A percentile compares a stretch with the other conserved stretches of the same genome.
Evolutionary conservation across 805 yeast species (phyloP).

Genomic region (Metahyphopichia silvanorum): DNA sequence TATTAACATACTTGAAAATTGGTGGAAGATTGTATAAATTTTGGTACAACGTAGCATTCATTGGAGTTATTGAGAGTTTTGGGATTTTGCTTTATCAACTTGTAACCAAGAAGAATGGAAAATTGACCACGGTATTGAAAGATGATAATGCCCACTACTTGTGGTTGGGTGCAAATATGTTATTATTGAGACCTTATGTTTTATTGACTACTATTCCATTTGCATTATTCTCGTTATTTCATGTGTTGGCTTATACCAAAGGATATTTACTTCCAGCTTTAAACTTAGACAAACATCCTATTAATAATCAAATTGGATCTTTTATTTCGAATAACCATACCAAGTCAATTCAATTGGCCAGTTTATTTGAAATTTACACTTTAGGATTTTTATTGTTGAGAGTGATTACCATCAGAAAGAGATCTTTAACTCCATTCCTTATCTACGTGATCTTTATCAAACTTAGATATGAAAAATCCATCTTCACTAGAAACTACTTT

Average conservation of each 20-base stretch:
- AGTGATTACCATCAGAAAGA: conserved; percentile 55
- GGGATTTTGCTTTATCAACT: conserved; percentile 69
- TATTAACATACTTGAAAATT: conserved; percentile 30
- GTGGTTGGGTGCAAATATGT: conserved; percentile 47
- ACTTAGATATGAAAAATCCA: conserved; percentile 72
- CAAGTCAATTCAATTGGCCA: conserved; percentile 37
- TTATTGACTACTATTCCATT: conserved; percentile 70
- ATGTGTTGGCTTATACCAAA: conserved; percentile 68
- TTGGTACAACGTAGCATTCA: conserved; percentile 57
- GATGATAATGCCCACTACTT: conserved; percentile 78
- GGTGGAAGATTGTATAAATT: conserved; percentile 18
- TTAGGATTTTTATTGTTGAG: conserved; percentile 45
- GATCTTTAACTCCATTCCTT: conserved; percentile 58
- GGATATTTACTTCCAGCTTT: conserved; percentile 62
- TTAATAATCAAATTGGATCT: conserved; percentile 37
- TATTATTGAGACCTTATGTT: conserved; percentile 54
- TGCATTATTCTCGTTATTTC: conserved; percentile 76
- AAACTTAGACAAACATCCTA: conserved; percentile 31
- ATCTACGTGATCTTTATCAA: conserved; percentile 64
- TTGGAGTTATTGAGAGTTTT: conserved; percentile 70
- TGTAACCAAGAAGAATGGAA: conserved; percentile 27
- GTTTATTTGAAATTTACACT: conserved; percentile 41
- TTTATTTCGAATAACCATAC: conserved; percentile 34
- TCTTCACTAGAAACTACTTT: conserved; percentile 65
- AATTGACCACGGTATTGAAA: conserved; percentile 17